Conservation (phyloP, 805 yeast species). For the Wickerhamomyces rabaulensis region DNA sequence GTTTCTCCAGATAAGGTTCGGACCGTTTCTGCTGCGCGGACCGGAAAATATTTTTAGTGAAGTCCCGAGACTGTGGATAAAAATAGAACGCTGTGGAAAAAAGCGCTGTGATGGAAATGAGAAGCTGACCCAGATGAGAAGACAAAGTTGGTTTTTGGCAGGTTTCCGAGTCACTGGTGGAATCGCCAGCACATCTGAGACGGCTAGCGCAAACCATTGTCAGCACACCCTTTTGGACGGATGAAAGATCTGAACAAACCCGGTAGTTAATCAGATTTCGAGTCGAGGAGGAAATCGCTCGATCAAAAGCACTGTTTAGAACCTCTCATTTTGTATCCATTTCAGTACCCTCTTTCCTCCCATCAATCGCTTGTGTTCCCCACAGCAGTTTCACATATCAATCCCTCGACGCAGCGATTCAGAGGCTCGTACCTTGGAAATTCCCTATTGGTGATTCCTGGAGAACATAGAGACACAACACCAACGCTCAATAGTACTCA, state of each 20-base stretch:
- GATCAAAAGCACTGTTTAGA: no score
- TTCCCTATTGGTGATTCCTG: neutral
- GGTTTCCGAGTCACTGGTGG: no score
- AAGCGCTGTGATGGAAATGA: neutral
- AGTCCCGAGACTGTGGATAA: conserved; percentile 4
- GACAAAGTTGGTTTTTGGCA: no score
- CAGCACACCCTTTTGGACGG: neutral
- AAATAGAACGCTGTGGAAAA: conserved; percentile 4
- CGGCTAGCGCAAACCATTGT: no score
- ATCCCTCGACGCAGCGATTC: no score
- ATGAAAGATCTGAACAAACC: neutral
- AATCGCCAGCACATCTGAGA: no score
- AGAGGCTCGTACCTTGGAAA: no score
- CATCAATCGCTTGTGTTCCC: no score
- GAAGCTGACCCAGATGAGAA: neutral
- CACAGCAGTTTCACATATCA: no score
- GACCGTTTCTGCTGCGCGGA: neutral
- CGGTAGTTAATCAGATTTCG: neutral
- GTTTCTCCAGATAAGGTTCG: neutral
- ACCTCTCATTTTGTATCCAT: no score
- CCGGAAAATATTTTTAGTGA: neutral
- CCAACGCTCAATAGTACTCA: conserved; percentile 22
- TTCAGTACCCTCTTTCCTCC: no score
- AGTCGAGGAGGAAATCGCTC: no score
- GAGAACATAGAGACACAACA: neutral